Evolutionary conservation across 2,329 filamentous ascomycete genomes (phyloP), one percentile per base, ranked within the genome.

Genomic region (Colletotrichum trifolii): DNA sequence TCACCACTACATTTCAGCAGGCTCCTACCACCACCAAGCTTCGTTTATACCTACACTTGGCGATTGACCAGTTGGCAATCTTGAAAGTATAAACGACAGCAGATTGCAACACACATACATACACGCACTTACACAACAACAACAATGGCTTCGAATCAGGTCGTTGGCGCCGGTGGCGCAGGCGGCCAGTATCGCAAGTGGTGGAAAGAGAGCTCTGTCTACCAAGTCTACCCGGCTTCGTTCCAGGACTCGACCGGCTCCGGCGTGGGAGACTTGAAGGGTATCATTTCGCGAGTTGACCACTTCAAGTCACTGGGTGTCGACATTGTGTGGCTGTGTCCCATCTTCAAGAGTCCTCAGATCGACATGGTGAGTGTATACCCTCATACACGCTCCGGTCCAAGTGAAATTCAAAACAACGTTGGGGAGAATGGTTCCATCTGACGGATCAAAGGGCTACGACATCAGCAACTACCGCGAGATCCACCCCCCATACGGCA

Each of bases 381-480:
- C 17, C 48, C 15, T 12, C 17, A 17, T 17, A 10, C 39, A 10
- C 35, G 11, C 8, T n/a, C 25, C 49, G 12, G 6, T 4, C 38
- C 34, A 53, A 52, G 12, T 43, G 40, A 8, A 10, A 13, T 3
- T 15, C 40, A 17, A 17, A 17, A 17, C 17, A 25, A 25, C 25
- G 25, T 25, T 25, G 25, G 25, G 25, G 25, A 25, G 4, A 4
- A 25, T 25, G 25, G 25, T 15, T 8, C 6, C 13, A 43, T 13
- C 15, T 46, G 42, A 45, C 42, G n/a, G n/a, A 12, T 13, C 3
- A 36, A 45, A 48, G 89, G 79, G 89, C 45, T 92, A 92, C 73
- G 91, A 92, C 71, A 85, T 92, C 56, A 85, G 85, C 11, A 85
- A 93, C 74, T 93, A 93, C 70, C 83, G 86, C 69, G 81, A 78